Evolutionary conservation across 495 filamentous ascomycete genomes (phyloP).

Genomic region (Jackrogersella minutella): DNA sequence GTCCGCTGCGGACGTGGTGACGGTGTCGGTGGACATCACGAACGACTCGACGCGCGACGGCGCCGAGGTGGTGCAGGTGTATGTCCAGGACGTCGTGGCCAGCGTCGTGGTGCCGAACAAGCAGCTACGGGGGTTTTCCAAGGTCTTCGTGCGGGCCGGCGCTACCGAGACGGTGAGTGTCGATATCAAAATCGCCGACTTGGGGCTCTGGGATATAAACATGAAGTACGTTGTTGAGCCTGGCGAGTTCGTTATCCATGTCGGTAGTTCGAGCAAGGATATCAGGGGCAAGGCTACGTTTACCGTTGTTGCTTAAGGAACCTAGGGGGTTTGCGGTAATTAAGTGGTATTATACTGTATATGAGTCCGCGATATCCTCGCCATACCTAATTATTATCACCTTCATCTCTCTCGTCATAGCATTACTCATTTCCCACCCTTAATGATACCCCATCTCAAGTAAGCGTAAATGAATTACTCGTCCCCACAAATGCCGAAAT

Average conservation of each 20-base stretch:
- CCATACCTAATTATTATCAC: too few species aligned
- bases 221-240: constrained; percentile 76
- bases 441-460: neutral
- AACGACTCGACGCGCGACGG: constrained; percentile 65
- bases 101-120: constrained; percentile 72
- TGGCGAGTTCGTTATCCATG: constrained; percentile 66
- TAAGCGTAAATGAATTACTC: constrained; percentile 67
- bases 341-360: too few species aligned
- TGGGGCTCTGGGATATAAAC: constrained; percentile 67
- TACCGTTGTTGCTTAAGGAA: constrained; percentile 47
- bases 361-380: too few species aligned
- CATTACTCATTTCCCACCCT: neutral
- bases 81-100: constrained; percentile 66
- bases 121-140: constrained; percentile 73
- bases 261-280: constrained; percentile 66
- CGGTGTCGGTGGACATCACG: constrained; percentile 64
- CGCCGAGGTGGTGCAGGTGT: constrained; percentile 74
- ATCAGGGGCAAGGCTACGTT: constrained; percentile 64
- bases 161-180: constrained; percentile 65
- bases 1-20: constrained; percentile 57
- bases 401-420: too few species aligned
- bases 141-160: constrained; percentile 68
- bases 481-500: constrained; percentile 78
- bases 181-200: constrained; percentile 56
- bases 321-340: too few species aligned